Evolutionary conservation across 78 protist genomes (phyloP).

Genomic region (Monocercomonoides exilis): DNA sequence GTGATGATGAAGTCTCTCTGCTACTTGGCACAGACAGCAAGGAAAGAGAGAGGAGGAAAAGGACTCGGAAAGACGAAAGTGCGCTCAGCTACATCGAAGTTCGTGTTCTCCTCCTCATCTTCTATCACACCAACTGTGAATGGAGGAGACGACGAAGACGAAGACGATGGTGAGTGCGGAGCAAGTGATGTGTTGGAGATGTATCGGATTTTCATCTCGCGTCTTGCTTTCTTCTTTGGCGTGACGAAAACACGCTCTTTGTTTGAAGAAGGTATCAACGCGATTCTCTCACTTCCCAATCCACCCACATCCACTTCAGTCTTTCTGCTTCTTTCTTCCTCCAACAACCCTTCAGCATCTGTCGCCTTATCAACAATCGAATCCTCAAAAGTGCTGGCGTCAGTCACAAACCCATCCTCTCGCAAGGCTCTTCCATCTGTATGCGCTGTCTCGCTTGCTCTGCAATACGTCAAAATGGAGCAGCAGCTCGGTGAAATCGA

Average conservation of each 20-base stretch:
- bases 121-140: too few relatives aligned
- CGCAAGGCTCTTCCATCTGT: background rate
- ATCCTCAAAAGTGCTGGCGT: background rate
- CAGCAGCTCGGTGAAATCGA: constrained; percentile 87
- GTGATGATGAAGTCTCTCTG: background rate
- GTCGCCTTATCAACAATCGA: background rate
- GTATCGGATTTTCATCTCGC: constrained; percentile 62
- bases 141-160: too few relatives aligned
- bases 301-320: background rate
- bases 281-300: constrained; percentile 14
- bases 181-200: constrained; percentile 39
- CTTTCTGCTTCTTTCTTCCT: background rate
- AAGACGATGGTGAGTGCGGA: too few relatives aligned
- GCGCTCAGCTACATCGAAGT: too few relatives aligned
- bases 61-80: background rate
- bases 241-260: constrained; percentile 79
- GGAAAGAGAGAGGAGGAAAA: background rate
- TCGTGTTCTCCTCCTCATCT: too few relatives aligned
- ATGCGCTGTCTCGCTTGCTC: constrained; percentile 11
- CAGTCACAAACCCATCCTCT: background rate
- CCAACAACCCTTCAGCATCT: background rate
- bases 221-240: constrained; percentile 51
- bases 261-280: constrained; percentile 73
- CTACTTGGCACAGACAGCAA: background rate
- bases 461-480: constrained; percentile 78